A percentile compares a stretch with the other conserved stretches of the same genome.
Conservation (phyloP, 139 green algal species). For the Edaphochlamys debaryana region DNA sequence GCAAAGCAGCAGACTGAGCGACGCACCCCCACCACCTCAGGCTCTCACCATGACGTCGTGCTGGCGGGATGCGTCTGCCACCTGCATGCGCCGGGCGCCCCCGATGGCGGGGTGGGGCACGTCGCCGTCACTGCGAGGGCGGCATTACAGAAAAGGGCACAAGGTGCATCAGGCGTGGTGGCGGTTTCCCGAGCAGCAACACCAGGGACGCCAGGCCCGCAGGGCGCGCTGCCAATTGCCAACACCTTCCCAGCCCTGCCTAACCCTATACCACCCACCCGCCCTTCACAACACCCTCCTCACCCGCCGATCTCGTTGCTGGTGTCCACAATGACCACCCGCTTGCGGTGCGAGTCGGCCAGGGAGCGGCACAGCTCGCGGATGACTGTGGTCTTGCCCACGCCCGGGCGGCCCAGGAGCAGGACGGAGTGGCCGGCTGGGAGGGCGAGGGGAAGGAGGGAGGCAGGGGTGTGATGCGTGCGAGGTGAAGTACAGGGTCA, state of each 20-base stretch:
- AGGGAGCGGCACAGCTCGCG: constrained; percentile 93
- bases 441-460: not conserved
- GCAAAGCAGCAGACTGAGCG: no score
- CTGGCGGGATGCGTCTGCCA: constrained; percentile 87
- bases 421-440: constrained; percentile 72
- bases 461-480: not conserved
- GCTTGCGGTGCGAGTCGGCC: constrained; percentile 79
- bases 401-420: constrained; percentile 88
- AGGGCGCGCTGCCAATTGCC: no score
- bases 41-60: constrained; percentile 93
- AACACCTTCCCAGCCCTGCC: no score
- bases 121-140: constrained; percentile 67
- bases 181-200: no score
- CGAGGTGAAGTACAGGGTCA: no score
- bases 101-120: constrained; percentile 96
- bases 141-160: no score
- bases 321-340: constrained; percentile 92
- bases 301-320: constrained; percentile 93
- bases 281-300: no score
- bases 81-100: constrained; percentile 93
- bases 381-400: constrained; percentile 96
- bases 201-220: no score
- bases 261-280: no score
- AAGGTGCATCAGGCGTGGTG: no score
- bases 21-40: no score